Percentiles rank a stretch among this genome's conserved stretches.
These are phyloP conservation scores for Zygotorulaspora florentina DNA, from an alignment of 805 yeast genomes.

Conservation along the genomic window DNA sequence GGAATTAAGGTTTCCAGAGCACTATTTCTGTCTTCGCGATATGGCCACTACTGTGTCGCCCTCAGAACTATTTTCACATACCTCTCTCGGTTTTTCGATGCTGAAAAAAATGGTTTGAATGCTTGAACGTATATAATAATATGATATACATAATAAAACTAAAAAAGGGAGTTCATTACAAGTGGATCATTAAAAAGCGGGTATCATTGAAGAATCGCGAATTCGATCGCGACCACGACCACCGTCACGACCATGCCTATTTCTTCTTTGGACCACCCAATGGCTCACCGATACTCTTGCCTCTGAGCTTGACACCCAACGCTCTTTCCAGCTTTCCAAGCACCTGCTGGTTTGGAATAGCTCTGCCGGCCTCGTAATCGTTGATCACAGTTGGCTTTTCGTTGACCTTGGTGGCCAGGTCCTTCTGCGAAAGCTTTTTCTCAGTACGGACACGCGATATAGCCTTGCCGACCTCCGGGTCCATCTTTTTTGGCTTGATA, in stretches of 20 bases:
- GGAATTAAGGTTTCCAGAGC: too few relatives aligned
- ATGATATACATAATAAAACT: background rate
- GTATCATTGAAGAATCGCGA: background rate
- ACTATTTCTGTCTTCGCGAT: too few relatives aligned
- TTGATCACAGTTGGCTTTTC: slow-evolving; percentile 94
- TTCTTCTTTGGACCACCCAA: slow-evolving; percentile 48
- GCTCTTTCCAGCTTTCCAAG: slow-evolving; percentile 90
- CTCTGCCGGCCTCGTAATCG: slow-evolving; percentile 96
- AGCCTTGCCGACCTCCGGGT: slow-evolving; percentile 78
- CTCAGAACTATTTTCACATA: background rate
- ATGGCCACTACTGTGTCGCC: too few relatives aligned
- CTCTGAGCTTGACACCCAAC: slow-evolving; percentile 91
- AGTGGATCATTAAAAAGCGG: slow-evolving; percentile 3
- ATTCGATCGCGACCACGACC: background rate
- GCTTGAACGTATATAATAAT: slow-evolving; percentile 1
- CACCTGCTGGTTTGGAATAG: slow-evolving; percentile 92
- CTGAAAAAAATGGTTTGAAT: background rate
- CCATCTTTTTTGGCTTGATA: slow-evolving; percentile 86
- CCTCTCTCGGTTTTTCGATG: background rate
- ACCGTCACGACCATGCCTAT: slow-evolving; percentile 12
- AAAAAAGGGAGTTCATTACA: background rate
- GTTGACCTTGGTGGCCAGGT: slow-evolving; percentile 88
- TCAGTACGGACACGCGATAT: slow-evolving; percentile 83
- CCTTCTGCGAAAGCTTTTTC: slow-evolving; percentile 89
- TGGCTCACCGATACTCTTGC: slow-evolving; percentile 92